Evolutionary conservation across 495 filamentous ascomycete species (phyloP), one percentile per base, ranked within the genome.

Genomic region (Penicillium manginii): DNA sequence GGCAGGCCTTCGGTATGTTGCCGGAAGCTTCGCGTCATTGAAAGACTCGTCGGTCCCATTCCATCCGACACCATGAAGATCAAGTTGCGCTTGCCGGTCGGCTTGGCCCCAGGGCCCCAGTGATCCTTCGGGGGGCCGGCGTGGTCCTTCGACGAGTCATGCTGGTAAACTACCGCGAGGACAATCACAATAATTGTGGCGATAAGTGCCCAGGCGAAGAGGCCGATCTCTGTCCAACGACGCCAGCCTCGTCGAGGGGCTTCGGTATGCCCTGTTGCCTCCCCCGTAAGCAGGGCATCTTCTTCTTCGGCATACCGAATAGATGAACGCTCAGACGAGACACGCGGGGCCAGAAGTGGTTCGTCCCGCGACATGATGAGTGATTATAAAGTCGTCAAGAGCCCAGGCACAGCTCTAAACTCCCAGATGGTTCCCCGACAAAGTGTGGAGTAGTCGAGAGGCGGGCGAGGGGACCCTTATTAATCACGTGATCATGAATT

Each of bases 31-130:
- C 94, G 80, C 6, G 96, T 97, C 68, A 98, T 73, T 12, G 85
- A 85, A 22, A 98, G 81, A 69, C 91, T 93, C 19, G 93, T 90
- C 3, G 94, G 94, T 0, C 94, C 94, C 96, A 98, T 98, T 54
- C 93, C 94, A 68, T 98, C 94, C 0, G 91, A 96, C 9, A 98
- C 96, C 96, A 98, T 98, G 79, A 98, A 98, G 58, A 98, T 88
- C 39, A 98, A 73, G 67, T 97, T 98, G 22, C 89, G 82, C 74
- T 98, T 98, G 14, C 90, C 89, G n/a, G 66, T 76, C 9, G 79
- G 86, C 57, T 75, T 83, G 37, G 78, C 78, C 32, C 68, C 70
- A 50, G 78, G 72, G 22, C 69, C 66, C 76, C 75, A 78, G 46
- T 65, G 52, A 1, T 61, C 57, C 39, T 64, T 68, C 11, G 58